Evolutionary conservation across 75 land plant species (phyloP), one percentile per base, ranked within the genome.

Genomic region (Pinus tabuliformis): DNA sequence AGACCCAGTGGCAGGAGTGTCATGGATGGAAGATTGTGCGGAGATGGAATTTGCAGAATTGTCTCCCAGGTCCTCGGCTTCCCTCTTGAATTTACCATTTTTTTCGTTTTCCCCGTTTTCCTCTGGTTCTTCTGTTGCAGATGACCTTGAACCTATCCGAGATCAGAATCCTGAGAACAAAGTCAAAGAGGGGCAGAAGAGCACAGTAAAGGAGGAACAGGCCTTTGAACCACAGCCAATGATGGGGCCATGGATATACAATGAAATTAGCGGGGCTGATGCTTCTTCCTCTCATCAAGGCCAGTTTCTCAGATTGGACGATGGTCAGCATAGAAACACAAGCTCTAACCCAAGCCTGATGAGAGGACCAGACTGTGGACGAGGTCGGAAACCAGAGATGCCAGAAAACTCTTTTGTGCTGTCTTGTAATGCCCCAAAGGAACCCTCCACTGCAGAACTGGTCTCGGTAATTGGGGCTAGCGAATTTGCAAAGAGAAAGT

Each of bases 31-130:
- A 42, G 52, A 39, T 20, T 68, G 54, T 11, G 72, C 12, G 12
- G 72, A 68, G 1, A 68, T 68, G 54, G 72, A 68, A 39, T 68
- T 68, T 42, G 21, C 72, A 68, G 72, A 68, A 39, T 42, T 68
- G 54, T 68, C 72, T 3, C 72, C 72, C 11, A 68, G 36, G 14
- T 39, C 71, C 22, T n/a, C 72, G 6, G 72, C 54, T 37, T 42
- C 72, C 42, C 42, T 68, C 18, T 68, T 68, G 54, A 68, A 68
- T 8, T 12, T 14, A 42, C 24, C 72, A 8, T 68, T 68, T 20
- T 68, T 68, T n/a, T 42, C 72, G n/a, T 8, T 68, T 4, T 68
- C n/a, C 54, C 1, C 72, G 3, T 42, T 68, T 9, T 12, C 72
- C 14, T 1, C 52, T 42, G 54, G 54, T 49, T 49, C 54, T 49